Conservation (phyloP, 1,139 yeast genomes). For the Meyerozyma guilliermondii region DNA sequence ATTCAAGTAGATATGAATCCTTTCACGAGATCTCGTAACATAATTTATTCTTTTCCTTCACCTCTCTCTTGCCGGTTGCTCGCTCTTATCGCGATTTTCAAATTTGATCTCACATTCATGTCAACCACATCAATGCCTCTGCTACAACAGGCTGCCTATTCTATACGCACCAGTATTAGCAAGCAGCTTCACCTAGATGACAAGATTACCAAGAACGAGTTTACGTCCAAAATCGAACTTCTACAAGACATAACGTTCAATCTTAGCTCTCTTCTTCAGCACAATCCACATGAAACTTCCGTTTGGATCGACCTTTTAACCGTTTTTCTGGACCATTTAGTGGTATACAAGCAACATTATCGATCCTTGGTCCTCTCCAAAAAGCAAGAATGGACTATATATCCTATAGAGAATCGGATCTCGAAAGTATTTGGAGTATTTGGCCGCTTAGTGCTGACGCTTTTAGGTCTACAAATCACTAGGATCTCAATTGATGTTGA, state of each 20-base stretch:
- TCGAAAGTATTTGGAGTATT: neutral
- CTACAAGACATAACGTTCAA: neutral
- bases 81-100: neutral
- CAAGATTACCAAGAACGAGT: neutral
- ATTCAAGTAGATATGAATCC: too few relatives aligned
- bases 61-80: too few relatives aligned
- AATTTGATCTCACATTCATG: neutral
- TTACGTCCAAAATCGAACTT: neutral
- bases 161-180: neutral
- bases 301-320: neutral
- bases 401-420: neutral
- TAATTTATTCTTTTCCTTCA: too few relatives aligned
- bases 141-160: neutral
- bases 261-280: neutral
- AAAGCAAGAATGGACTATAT: neutral
- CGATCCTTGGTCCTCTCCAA: neutral
- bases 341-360: neutral
- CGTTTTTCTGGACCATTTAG: neutral
- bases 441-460: neutral
- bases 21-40: too few relatives aligned
- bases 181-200: neutral
- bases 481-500: neutral
- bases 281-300: neutral
- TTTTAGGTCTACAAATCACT: neutral
- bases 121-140: neutral